Percentiles rank a stretch among this genome's conserved stretches.
Conservation (phyloP, 495 filamentous ascomycete species). For the Aspergillus leporis region DNA sequence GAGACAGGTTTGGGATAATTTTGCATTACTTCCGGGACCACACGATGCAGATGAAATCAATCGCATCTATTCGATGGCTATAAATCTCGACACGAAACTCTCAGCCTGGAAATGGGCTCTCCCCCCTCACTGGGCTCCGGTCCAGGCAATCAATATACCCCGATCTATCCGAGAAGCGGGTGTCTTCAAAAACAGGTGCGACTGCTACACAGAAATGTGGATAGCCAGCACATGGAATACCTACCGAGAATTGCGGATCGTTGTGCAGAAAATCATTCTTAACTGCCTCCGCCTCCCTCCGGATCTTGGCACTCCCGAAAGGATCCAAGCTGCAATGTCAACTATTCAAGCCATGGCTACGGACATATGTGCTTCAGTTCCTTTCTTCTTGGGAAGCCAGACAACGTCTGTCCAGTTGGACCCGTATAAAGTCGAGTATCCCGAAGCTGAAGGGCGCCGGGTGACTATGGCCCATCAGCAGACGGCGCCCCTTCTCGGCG, state of each 20-base stretch:
- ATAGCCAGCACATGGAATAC: slow-evolving; percentile 63
- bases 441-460: slow-evolving; percentile 30
- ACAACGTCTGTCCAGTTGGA: slow-evolving; percentile 31
- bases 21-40: background rate
- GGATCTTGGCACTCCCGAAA: slow-evolving; percentile 15
- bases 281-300: slow-evolving; percentile 29
- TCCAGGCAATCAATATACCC: slow-evolving; percentile 33
- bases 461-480: slow-evolving; percentile 30
- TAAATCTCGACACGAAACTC: slow-evolving; percentile 29
- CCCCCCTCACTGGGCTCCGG: slow-evolving; percentile 32
- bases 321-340: slow-evolving; percentile 17
- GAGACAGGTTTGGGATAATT: slow-evolving; percentile 28
- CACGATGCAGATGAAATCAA: slow-evolving; percentile 16
- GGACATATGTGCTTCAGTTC: slow-evolving; percentile 45
- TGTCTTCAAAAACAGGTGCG: slow-evolving; percentile 54
- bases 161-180: slow-evolving; percentile 34
- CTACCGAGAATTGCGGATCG: slow-evolving; percentile 59
- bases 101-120: slow-evolving; percentile 31
- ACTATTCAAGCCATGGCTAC: slow-evolving; percentile 34
- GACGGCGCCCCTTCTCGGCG: slow-evolving; percentile 37
- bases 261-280: slow-evolving; percentile 54
- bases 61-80: slow-evolving; percentile 26
- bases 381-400: slow-evolving; percentile 44
- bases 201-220: slow-evolving; percentile 62
- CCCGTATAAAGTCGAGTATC: slow-evolving; percentile 36